A percentile compares a stretch with the other conserved stretches of the same genome.
Conservation (phyloP, 2,329 filamentous ascomycete genomes). For the Alternaria dauci region DNA sequence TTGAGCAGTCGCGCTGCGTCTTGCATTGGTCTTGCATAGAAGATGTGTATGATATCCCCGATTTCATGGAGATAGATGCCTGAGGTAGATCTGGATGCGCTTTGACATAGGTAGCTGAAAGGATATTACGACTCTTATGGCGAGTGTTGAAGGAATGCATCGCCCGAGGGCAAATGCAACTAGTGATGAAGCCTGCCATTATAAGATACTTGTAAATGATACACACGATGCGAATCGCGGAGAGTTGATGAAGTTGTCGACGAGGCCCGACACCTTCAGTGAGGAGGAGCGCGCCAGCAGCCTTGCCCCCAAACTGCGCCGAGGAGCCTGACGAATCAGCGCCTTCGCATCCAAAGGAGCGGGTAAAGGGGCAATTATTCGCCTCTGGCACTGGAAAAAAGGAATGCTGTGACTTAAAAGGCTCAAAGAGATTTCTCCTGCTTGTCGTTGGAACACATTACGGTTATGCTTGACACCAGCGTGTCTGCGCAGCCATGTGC, state of each 20-base stretch:
- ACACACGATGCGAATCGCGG: not conserved
- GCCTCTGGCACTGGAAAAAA: not conserved
- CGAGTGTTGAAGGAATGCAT: not conserved
- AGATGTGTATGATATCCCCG: not conserved
- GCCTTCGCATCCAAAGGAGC: not conserved
- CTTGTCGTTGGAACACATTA: not conserved
- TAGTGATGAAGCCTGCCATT: not conserved
- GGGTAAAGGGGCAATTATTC: not conserved
- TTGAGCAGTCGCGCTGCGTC: conserved; percentile 13
- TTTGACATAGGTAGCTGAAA: not conserved
- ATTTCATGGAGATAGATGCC: not conserved
- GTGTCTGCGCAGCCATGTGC: not conserved
- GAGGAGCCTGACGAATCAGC: not conserved
- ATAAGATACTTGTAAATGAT: not conserved
- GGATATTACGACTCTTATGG: not conserved
- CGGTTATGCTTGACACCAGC: not conserved
- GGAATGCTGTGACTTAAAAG: not conserved
- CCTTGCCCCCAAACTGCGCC: not conserved
- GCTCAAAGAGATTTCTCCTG: too few species aligned
- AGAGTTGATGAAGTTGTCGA: not conserved
- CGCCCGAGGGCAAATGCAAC: not conserved
- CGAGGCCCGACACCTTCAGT: not conserved
- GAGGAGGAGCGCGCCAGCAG: not conserved
- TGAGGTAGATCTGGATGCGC: not conserved
- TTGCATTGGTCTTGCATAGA: not conserved